Base-by-base conservation (phyloP, 164 flowering plant species). In the Echeveria elegans region DNA sequence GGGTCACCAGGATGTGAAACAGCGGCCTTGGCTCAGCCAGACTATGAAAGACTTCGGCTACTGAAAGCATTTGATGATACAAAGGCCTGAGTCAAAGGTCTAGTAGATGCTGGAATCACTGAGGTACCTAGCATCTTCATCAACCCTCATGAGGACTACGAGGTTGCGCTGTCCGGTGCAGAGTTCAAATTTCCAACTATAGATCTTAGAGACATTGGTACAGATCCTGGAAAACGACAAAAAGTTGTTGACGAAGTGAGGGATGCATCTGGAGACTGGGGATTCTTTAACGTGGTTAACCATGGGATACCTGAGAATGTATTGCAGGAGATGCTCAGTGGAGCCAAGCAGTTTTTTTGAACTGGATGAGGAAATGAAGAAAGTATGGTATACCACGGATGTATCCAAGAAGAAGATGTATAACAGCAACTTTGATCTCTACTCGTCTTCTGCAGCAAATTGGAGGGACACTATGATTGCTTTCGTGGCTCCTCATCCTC, bases 81-180 rank as follows among this genome's bases (percentile, higher is more conserved):
- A 9, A 82, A 82, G 58, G 65, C 73, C 0, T 80, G 83, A 16
- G 88, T 84, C 1, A 80, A 82, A 53, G 83, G 84, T 8, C 79
- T 82, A 0, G 77, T 81, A 0, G 84, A 83, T 21, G 68, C 76
- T 5, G 82, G 82, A 15, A 7, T 77, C 7, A 16, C 16, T 0
- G 64, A 71, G 16, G 36, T 79, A 26, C 82, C 84, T 1, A 60
- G 68, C 2, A 65, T 73, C 0, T 81, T 81, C 69, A 18, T 75
- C 24, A 61, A 4, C 72, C 67, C 31, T 1, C 31, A 26, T 2
- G 29, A 52, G 23, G 10, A 58, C 68, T 1, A 38, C 5, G 3
- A 64, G 0, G 11, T 36, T 21, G 45, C 9, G 21, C 9, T 6
- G 5, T 10, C 24, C 5, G 21, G 28, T 10, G 23, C 64, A 41